phyloP scores from a whole-genome alignment of 2,329 filamentous ascomycete species.

The Hypoxylon rubiginosum region DNA sequence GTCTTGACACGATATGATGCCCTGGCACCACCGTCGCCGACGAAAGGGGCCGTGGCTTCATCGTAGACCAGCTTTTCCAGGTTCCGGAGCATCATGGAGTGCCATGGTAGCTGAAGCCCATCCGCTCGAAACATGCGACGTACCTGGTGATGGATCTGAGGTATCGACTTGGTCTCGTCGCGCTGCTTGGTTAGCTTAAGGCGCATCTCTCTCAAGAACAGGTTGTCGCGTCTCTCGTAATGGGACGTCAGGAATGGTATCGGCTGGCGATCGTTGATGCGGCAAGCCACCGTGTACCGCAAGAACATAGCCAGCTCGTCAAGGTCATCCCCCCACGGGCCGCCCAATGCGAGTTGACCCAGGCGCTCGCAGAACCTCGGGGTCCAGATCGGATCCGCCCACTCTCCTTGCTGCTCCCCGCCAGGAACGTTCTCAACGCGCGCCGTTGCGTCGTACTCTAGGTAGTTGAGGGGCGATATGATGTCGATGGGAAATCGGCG shows the following conservation, averaged over 20 bases:
- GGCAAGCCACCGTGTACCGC: slow-evolving; percentile 17
- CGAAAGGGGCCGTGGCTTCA: neutral
- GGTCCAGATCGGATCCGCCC: slow-evolving; percentile 9
- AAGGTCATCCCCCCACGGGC: slow-evolving; percentile 5
- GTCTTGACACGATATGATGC: neutral
- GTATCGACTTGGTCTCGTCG: neutral
- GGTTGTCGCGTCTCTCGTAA: neutral
- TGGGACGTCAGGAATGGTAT: neutral
- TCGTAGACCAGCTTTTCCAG: slow-evolving; percentile 10
- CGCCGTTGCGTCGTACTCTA: slow-evolving; percentile 8
- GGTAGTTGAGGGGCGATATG: slow-evolving; percentile 1
- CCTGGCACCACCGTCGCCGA: neutral
- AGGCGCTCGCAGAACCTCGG: slow-evolving; percentile 10
- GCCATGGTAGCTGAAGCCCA: slow-evolving; percentile 1
- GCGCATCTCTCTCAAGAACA: neutral
- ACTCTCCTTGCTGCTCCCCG: neutral
- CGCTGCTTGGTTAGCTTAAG: neutral
- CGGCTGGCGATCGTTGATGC: slow-evolving; percentile 14
- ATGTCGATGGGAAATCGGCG: neutral
- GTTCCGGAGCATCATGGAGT: slow-evolving; percentile 17
- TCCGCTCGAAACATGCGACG: neutral
- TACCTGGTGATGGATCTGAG: neutral
- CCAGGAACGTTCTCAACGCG: neutral
- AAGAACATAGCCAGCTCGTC: slow-evolving; percentile 16
- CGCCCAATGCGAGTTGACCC: slow-evolving; percentile 4